Evolutionary conservation across 2,329 filamentous ascomycete genomes (phyloP).

Genomic region (Hypocrella siamensis): DNA sequence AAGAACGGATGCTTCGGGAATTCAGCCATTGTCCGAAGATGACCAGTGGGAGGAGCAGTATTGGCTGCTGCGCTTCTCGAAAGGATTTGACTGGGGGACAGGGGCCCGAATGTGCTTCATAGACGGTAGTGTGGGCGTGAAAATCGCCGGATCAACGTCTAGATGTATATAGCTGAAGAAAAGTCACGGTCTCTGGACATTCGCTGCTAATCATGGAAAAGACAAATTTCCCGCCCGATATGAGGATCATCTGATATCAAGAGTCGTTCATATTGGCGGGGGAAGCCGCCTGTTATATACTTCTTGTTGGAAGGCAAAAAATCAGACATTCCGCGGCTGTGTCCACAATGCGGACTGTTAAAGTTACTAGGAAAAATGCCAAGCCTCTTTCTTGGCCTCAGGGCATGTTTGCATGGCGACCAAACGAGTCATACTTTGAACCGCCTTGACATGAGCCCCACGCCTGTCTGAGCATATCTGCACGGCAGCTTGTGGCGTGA

Average conservation of each 20-base stretch:
- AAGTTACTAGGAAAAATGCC: too few relatives aligned
- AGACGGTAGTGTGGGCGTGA: conserved; percentile 5
- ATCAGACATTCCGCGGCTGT: neutral
- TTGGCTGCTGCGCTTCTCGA: conserved; percentile 6
- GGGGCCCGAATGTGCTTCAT: conserved; percentile 7
- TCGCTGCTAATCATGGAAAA: too few relatives aligned
- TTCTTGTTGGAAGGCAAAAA: neutral
- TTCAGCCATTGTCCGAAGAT: conserved; percentile 16
- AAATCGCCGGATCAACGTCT: neutral
- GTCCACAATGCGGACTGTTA: neutral
- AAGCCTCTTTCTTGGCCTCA: too few relatives aligned
- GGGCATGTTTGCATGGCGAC: too few relatives aligned
- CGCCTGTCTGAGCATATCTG: too few relatives aligned
- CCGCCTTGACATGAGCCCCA: too few relatives aligned
- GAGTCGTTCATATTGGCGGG: too few relatives aligned
- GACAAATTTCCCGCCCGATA: too few relatives aligned
- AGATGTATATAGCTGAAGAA: neutral
- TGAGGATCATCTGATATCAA: too few relatives aligned
- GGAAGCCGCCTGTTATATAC: neutral
- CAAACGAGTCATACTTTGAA: too few relatives aligned
- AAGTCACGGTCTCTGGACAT: too few relatives aligned
- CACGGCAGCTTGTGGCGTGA: too few relatives aligned
- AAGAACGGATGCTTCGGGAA: conserved; percentile 44
- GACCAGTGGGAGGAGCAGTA: conserved; percentile 2
- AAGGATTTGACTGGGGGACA: conserved; percentile 4